Conservation (phyloP, 108 stramenopile species). For the Fragilaria radians region DNA sequence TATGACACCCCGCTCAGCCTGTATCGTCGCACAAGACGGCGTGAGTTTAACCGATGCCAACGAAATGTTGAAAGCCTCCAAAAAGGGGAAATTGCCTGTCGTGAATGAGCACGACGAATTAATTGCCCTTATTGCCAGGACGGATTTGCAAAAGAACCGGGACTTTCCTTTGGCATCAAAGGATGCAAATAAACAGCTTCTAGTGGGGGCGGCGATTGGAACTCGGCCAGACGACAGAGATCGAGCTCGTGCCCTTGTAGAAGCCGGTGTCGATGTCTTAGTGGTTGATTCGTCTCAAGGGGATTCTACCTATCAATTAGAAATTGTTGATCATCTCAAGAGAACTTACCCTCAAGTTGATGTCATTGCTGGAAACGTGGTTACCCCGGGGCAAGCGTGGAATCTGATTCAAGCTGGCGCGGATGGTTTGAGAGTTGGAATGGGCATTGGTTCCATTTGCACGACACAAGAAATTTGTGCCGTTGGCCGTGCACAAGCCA, state of each 20-base stretch:
- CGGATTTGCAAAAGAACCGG: slow-evolving; percentile 96
- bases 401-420: slow-evolving; percentile 98
- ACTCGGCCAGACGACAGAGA: slow-evolving; percentile 96
- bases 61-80: slow-evolving; percentile 88
- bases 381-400: slow-evolving; percentile 93
- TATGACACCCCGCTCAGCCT: slow-evolving; percentile 85
- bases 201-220: slow-evolving; percentile 97
- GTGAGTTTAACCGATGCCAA: slow-evolving; percentile 92
- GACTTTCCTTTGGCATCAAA: slow-evolving; percentile 97
- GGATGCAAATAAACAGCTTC: slow-evolving; percentile 91
- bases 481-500: slow-evolving; percentile 97
- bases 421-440: slow-evolving; percentile 99
- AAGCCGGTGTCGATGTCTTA: slow-evolving; percentile 98
- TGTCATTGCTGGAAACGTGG: slow-evolving; percentile 99
- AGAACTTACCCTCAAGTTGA: slow-evolving; percentile 75
- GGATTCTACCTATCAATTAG: slow-evolving; percentile 97
- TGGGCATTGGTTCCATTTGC: slow-evolving; percentile 99
- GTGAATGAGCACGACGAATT: slow-evolving; percentile 94
- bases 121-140: slow-evolving; percentile 95
- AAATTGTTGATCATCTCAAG: slow-evolving; percentile 94
- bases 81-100: slow-evolving; percentile 99
- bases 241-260: slow-evolving; percentile 81
- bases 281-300: slow-evolving; percentile 99
- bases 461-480: slow-evolving; percentile 99
- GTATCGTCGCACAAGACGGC: slow-evolving; percentile 90